Percentiles rank a stretch among this genome's conserved stretches.
Evolutionary conservation across 169 alveolate genomes (phyloP).

Genomic region (Fabrea salina): DNA sequence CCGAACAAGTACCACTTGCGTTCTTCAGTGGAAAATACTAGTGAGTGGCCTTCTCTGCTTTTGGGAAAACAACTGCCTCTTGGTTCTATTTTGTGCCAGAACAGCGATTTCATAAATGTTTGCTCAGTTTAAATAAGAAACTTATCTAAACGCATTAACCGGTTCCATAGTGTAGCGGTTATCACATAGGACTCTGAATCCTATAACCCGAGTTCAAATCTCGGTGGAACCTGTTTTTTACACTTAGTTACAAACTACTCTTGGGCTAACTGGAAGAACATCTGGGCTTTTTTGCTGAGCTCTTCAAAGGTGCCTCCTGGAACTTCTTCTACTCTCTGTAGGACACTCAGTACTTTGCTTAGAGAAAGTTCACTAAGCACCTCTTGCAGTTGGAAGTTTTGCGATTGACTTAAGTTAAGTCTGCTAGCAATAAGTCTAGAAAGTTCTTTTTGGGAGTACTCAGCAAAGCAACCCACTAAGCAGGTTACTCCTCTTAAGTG

Average conservation of each 20-base stretch:
- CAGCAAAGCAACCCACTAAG: background rate
- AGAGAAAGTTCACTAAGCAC: no score
- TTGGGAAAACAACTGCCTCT: conserved; percentile 13
- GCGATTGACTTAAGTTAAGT: background rate
- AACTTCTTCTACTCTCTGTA: no score
- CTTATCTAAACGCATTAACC: no score
- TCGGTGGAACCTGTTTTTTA: conserved; percentile 78
- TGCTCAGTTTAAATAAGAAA: no score
- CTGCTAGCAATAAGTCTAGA: background rate
- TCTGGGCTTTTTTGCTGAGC: no score
- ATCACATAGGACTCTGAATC: conserved; percentile 83
- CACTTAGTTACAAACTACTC: no score
- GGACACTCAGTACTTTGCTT: no score
- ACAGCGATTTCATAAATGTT: conserved; percentile 9
- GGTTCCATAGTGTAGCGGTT: conserved; percentile 84
- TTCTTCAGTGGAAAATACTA: background rate
- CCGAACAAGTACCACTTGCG: conserved; percentile 22
- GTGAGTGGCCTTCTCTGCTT: conserved; percentile 33
- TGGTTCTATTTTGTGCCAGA: conserved; percentile 6
- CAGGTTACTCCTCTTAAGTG: background rate
- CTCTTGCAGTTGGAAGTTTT: no score
- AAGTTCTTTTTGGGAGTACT: background rate
- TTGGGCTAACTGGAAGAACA: no score
- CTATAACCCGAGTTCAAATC: conserved; percentile 79
- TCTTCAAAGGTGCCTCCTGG: no score